phyloP scores from a whole-genome alignment of 305 asterid species.

The Fraxinus sp. region DNA sequence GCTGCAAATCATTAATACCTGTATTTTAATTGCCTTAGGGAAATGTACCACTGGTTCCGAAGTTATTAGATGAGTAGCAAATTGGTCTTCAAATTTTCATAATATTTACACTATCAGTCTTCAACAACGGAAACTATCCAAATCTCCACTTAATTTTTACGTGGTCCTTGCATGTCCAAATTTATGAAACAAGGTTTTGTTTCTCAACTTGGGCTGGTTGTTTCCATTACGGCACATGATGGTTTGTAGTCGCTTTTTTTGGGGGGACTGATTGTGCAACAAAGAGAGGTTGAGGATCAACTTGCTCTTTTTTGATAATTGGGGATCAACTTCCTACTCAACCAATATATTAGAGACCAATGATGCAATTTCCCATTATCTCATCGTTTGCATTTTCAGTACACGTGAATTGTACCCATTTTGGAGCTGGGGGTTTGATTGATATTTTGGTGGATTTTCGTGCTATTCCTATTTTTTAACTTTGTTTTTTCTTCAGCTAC shows the following conservation, averaged over 20 bases:
- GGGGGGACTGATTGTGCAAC: not conserved
- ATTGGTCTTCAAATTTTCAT: not conserved
- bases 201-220: not conserved
- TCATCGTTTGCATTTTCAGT: not conserved
- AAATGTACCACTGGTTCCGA: not conserved
- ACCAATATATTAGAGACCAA: not conserved
- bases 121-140: not conserved
- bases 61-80: not conserved
- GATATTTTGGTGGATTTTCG: not conserved
- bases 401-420: not conserved
- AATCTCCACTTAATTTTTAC: not conserved
- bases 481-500: conserved; percentile 50
- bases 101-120: not conserved
- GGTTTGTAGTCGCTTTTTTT: not conserved
- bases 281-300: not conserved
- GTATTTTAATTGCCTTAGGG: not conserved
- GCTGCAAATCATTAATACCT: not conserved
- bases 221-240: not conserved
- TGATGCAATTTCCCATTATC: not conserved
- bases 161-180: not conserved
- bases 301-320: not conserved
- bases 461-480: not conserved
- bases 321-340: not conserved
- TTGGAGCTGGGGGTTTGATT: not conserved
- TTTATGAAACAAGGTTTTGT: not conserved